These are phyloP conservation scores for Acidomyces sp. DNA, from an alignment of 495 filamentous ascomycete species.

Conservation along the genomic window DNA sequence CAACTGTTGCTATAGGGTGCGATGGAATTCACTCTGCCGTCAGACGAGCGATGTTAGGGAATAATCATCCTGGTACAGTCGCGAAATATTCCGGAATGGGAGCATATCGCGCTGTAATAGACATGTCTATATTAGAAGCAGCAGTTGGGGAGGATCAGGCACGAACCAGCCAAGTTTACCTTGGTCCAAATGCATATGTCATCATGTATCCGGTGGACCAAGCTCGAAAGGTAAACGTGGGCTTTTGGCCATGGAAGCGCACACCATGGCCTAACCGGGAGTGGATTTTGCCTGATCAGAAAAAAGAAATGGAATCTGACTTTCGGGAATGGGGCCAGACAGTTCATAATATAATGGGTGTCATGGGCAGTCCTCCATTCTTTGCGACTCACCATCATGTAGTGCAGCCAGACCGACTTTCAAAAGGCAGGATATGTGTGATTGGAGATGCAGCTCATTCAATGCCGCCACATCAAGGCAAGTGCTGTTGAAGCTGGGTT, in stretches of 20 bases:
- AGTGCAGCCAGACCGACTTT: slow-evolving; percentile 1
- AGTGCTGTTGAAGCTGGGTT: no score
- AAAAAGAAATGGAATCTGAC: slow-evolving; percentile 4
- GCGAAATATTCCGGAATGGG: slow-evolving; percentile 4
- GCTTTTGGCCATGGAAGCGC: slow-evolving; percentile 5
- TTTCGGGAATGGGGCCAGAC: slow-evolving; percentile 6
- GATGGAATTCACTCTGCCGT: slow-evolving; percentile 17
- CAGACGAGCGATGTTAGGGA: slow-evolving; percentile 2
- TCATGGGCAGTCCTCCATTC: slow-evolving; percentile 1
- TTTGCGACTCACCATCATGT: slow-evolving; percentile 8
- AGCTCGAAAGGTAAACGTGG: slow-evolving; percentile 13
- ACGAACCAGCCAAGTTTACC: slow-evolving; percentile 2
- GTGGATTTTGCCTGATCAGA: slow-evolving; percentile 10
- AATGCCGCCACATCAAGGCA: slow-evolving; percentile 14
- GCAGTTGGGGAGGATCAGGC: slow-evolving; percentile 7
- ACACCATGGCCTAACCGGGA: slow-evolving; percentile 7
- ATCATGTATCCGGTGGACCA: slow-evolving; percentile 16
- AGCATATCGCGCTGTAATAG: slow-evolving; percentile 12
- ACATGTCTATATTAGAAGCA: slow-evolving; percentile 1
- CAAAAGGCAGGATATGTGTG: slow-evolving; percentile 6
- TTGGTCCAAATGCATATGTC: slow-evolving; percentile 10
- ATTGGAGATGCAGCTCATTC: slow-evolving; percentile 19
- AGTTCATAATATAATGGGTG: slow-evolving; percentile 9
- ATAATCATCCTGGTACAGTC: background rate
- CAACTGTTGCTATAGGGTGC: slow-evolving; percentile 9